Evolutionary conservation across 1,284 basidiomycete species (phyloP).

Genomic region (Ustilago crameri): DNA sequence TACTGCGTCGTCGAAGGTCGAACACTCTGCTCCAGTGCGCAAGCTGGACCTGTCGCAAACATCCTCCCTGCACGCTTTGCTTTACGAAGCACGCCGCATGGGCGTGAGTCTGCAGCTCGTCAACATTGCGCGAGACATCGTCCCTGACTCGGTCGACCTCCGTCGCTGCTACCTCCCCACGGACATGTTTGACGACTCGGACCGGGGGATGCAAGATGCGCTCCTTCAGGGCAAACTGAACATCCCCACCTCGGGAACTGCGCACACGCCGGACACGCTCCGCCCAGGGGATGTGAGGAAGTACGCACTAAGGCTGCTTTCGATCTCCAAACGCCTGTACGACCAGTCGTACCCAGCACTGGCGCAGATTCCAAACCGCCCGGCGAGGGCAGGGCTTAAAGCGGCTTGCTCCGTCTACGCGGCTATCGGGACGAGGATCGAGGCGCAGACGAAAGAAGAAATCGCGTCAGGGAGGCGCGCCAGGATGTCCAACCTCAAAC

Average conservation of each 20-base stretch:
- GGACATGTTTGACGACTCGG: slow-evolving; percentile 28
- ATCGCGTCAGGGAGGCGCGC: slow-evolving; percentile 34
- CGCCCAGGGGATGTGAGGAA: slow-evolving; percentile 35
- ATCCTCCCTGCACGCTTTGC: slow-evolving; percentile 23
- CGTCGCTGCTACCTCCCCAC: slow-evolving; percentile 55
- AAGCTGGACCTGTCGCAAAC: slow-evolving; percentile 12
- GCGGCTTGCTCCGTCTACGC: slow-evolving; percentile 60
- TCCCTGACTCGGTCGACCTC: slow-evolving; percentile 51
- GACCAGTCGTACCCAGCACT: slow-evolving; percentile 45
- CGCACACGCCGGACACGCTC: slow-evolving; percentile 1
- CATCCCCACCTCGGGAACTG: not conserved
- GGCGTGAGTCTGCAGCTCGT: slow-evolving; percentile 62
- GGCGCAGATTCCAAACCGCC: slow-evolving; percentile 41
- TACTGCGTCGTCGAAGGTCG: not conserved
- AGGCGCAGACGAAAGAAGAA: slow-evolving; percentile 27
- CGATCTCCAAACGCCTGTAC: slow-evolving; percentile 42
- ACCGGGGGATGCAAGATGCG: slow-evolving; percentile 23
- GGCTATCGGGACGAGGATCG: slow-evolving; percentile 44
- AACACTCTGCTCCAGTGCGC: not conserved
- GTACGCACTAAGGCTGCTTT: slow-evolving; percentile 40
- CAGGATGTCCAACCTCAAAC: slow-evolving; percentile 31
- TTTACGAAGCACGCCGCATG: slow-evolving; percentile 58
- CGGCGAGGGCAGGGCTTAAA: slow-evolving; percentile 51
- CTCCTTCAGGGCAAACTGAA: slow-evolving; percentile 14
- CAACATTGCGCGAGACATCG: slow-evolving; percentile 61